Evolutionary conservation across 805 yeast species (phyloP).

Genomic region (Naumovozyma baii): DNA sequence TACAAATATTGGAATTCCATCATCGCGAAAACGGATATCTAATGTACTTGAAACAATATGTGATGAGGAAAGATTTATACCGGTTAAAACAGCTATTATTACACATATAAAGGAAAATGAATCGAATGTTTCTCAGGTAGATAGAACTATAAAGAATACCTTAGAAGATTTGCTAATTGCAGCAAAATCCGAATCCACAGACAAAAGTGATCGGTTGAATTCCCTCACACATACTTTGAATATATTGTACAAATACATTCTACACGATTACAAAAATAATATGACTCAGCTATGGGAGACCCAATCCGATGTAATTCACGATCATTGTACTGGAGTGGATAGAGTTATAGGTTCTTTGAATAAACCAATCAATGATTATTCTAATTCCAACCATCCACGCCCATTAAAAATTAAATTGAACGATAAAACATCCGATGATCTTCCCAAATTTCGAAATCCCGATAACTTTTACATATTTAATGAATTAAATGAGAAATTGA

Average conservation of each 20-base stretch:
- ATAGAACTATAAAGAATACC: background rate
- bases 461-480: slow-evolving; percentile 7
- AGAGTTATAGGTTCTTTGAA: background rate
- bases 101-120: background rate
- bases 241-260: slow-evolving; percentile 2
- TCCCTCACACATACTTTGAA: background rate
- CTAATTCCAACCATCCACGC: background rate
- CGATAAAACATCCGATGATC: slow-evolving; percentile 1
- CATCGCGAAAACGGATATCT: background rate
- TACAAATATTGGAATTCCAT: background rate
- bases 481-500: slow-evolving; percentile 2
- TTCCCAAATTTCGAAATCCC: slow-evolving; percentile 13
- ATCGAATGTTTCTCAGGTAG: background rate
- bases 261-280: slow-evolving; percentile 6
- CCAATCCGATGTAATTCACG: slow-evolving; percentile 8
- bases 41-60: background rate
- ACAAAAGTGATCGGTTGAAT: background rate
- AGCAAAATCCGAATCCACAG: background rate
- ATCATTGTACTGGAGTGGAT: slow-evolving; percentile 1
- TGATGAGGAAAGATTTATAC: background rate
- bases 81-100: background rate
- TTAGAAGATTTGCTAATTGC: background rate
- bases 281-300: slow-evolving; percentile 9
- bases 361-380: background rate
- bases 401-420: slow-evolving; percentile 1